Percentiles rank a stretch among this genome's conserved stretches.
Conservation (phyloP, 108 stramenopile species). For the Cyclotella sp. region DNA sequence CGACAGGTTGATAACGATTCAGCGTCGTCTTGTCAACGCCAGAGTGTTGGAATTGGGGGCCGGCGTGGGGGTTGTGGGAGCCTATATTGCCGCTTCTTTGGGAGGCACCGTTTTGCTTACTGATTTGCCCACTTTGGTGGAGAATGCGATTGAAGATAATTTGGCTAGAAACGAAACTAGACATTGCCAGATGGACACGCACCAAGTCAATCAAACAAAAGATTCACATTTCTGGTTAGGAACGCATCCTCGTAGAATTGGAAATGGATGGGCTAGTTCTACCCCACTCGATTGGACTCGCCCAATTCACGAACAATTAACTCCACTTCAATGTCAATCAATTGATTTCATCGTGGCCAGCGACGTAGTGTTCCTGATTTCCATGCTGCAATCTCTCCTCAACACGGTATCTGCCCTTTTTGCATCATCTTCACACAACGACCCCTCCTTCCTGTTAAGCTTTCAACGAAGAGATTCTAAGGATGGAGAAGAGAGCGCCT, state of each 20-base stretch:
- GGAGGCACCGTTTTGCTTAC: conserved; percentile 65
- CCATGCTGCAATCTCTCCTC: conserved; percentile 68
- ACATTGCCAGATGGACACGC: neutral
- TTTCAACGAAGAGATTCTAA: conserved; percentile 72
- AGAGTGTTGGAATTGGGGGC: conserved; percentile 62
- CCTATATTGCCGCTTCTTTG: conserved; percentile 45
- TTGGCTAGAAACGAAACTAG: conserved; percentile 44
- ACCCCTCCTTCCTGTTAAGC: conserved; percentile 59
- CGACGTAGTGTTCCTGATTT: conserved; percentile 68
- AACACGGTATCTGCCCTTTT: conserved; percentile 63
- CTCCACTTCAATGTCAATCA: conserved; percentile 9
- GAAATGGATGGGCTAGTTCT: conserved; percentile 64
- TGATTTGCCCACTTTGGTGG: conserved; percentile 70
- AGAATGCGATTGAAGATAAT: conserved; percentile 61
- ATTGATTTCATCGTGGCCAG: conserved; percentile 70
- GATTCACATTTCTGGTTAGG: conserved; percentile 33
- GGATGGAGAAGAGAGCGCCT: conserved; percentile 32
- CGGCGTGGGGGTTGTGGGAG: conserved; percentile 73
- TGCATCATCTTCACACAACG: conserved; percentile 25
- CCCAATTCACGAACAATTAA: conserved; percentile 56
- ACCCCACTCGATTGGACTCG: conserved; percentile 66
- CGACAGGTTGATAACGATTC: conserved; percentile 30
- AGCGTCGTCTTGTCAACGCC: conserved; percentile 27
- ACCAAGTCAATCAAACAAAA: neutral
- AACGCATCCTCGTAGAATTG: conserved; percentile 46